phyloP scores from a whole-genome alignment of 1,139 yeast species.

The Scheffersomyces parashehatae region DNA sequence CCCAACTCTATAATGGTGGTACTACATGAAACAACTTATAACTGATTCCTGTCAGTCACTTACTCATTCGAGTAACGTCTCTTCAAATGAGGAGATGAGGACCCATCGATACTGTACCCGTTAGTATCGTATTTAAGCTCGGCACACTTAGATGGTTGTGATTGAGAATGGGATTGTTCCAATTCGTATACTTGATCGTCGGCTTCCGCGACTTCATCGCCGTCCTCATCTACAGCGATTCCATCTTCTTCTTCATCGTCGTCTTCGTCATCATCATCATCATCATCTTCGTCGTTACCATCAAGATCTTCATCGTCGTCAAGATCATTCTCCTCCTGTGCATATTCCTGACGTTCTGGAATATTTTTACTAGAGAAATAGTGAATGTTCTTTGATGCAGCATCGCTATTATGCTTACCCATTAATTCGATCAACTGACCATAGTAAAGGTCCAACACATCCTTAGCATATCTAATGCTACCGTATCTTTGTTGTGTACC shows the following conservation, averaged over 20 bases:
- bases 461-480: slow-evolving; percentile 37
- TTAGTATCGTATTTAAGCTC: slow-evolving; percentile 19
- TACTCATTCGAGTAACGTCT: slow-evolving; percentile 19
- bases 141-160: neutral
- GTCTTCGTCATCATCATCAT: slow-evolving; percentile 8
- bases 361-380: slow-evolving; percentile 8
- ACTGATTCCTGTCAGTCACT: neutral
- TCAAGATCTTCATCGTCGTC: slow-evolving; percentile 12
- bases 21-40: too few species aligned
- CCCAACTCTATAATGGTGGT: too few species aligned
- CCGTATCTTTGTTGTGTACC: slow-evolving; percentile 17
- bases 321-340: slow-evolving; percentile 11
- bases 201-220: slow-evolving; percentile 7
- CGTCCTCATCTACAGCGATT: slow-evolving; percentile 4
- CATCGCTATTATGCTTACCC: slow-evolving; percentile 37
- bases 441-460: slow-evolving; percentile 60
- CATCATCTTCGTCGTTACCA: slow-evolving; percentile 9
- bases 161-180: neutral
- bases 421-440: slow-evolving; percentile 60
- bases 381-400: slow-evolving; percentile 11
- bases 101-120: slow-evolving; percentile 32
- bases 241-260: slow-evolving; percentile 10
- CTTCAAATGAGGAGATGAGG: slow-evolving; percentile 40
- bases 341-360: slow-evolving; percentile 13
- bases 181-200: slow-evolving; percentile 3